Conservation (phyloP, 2,329 filamentous ascomycete genomes). For the Ciborinia camelliae region DNA sequence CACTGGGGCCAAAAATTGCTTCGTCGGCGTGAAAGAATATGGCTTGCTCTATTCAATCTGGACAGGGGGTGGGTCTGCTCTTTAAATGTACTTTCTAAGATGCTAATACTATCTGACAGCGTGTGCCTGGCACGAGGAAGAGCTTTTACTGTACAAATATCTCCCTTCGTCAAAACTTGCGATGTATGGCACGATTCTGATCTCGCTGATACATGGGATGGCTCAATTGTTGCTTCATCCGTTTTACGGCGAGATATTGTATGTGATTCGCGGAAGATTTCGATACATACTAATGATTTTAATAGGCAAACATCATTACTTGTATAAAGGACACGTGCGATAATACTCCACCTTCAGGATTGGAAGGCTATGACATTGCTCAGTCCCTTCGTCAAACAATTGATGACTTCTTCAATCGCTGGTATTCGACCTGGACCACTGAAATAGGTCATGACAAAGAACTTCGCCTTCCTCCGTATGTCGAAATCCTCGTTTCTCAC, state of each 20-base stretch:
- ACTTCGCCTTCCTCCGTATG: slow-evolving; percentile 63
- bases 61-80: slow-evolving; percentile 55
- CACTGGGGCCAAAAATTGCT: slow-evolving; percentile 59
- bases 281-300: not conserved
- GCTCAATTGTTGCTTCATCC: slow-evolving; percentile 68
- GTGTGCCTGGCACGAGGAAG: slow-evolving; percentile 68
- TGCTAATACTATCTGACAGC: slow-evolving; percentile 37
- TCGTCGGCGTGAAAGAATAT: slow-evolving; percentile 63
- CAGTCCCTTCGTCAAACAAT: slow-evolving; percentile 59
- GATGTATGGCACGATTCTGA: slow-evolving; percentile 65
- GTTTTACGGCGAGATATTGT: slow-evolving; percentile 65
- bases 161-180: slow-evolving; percentile 62
- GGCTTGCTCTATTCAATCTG: slow-evolving; percentile 69
- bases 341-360: slow-evolving; percentile 45
- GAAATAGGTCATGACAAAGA: slow-evolving; percentile 54
- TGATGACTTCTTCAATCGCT: slow-evolving; percentile 62
- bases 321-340: slow-evolving; percentile 59
- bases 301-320: slow-evolving; percentile 53
- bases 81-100: not conserved
- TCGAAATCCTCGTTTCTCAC: slow-evolving; percentile 71
- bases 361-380: slow-evolving; percentile 51
- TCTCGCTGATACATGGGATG: slow-evolving; percentile 64
- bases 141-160: slow-evolving; percentile 65
- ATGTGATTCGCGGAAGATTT: slow-evolving; percentile 26
- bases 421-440: slow-evolving; percentile 61